Base-by-base conservation (phyloP, 75 land plant genomes). In the Selaginella moellendorffii region DNA sequence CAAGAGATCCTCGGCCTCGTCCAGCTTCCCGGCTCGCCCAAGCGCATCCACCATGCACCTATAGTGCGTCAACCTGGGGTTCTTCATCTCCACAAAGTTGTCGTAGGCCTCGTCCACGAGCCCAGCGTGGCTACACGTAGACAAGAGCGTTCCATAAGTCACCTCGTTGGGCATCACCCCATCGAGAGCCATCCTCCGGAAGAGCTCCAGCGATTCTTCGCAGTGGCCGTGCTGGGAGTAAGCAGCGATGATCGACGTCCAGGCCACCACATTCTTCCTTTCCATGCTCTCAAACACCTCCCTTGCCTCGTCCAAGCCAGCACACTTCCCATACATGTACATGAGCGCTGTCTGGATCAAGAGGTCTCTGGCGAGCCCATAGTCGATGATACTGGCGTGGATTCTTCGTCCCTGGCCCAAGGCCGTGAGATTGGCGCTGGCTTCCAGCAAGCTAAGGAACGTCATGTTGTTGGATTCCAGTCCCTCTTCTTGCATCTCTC, bases 271-370 rank as follows among this genome's bases (percentile, higher is more conserved):
- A 65, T 30, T 69, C 63, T 2, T 31, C 2, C 42, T 27, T n/a
- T 22, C 23, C 30, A 63, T 31, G 36, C 63, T 28, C 25, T 65
- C 53, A 65, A 69, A 69, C 53, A 69, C n/a, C 17, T 1, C 19
- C 20, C 10, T 21, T 31, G 71, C 71, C 26, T 29, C 25, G 27
- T 1, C 29, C 27, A 69, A 23, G 68, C 0, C 26, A 2, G 68
- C 71, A 52, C 69, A 69, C 28, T 69, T 69, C 26, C 53, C 69
- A 69, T 69, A 69, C 53, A 65, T 65, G 27, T 69, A 25, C 12
- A 69, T 36, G 12, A 69, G 30, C 31, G 71, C 70, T 26, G 30
- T 65, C 52, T 24, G 54, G 22, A 69, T 24, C 23, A 69, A 18
- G 10, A 31, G 22, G 2, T 69, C 68, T n/a, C 27, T 21, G 30